Conservation (phyloP, 495 filamentous ascomycete species). For the Trypethelium eluteriae region DNA sequence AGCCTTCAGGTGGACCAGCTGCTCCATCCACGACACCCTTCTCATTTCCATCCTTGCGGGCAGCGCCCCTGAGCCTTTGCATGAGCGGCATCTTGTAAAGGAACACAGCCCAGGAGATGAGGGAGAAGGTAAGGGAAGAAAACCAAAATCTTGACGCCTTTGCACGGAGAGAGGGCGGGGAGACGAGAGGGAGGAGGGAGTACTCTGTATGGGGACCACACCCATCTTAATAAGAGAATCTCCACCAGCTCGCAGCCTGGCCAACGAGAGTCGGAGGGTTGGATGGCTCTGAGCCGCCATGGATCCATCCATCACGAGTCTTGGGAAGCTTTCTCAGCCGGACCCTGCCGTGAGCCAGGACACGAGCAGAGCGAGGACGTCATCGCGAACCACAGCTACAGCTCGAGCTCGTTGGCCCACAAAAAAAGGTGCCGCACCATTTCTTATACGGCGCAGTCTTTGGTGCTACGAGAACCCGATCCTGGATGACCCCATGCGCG, state of each 20-base stretch:
- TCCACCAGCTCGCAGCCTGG: background rate
- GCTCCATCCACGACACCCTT: background rate
- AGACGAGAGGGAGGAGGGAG: background rate
- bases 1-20: background rate
- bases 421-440: background rate
- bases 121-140: too few relatives aligned
- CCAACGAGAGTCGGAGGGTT: background rate
- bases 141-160: background rate
- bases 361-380: background rate
- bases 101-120: background rate
- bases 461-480: too few relatives aligned
- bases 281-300: background rate
- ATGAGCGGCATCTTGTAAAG: background rate
- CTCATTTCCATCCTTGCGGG: background rate
- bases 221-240: constrained; percentile 11
- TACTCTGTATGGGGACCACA: background rate
- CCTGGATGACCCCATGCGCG: too few relatives aligned
- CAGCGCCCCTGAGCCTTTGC: constrained; percentile 5
- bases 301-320: constrained; percentile 1
- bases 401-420: background rate
- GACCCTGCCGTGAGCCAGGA: background rate
- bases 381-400: background rate
- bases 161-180: background rate
- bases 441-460: too few relatives aligned
- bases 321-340: background rate